Evolutionary conservation across 2,329 filamentous ascomycete species (phyloP).

Genomic region (Aspergillus sp.): DNA sequence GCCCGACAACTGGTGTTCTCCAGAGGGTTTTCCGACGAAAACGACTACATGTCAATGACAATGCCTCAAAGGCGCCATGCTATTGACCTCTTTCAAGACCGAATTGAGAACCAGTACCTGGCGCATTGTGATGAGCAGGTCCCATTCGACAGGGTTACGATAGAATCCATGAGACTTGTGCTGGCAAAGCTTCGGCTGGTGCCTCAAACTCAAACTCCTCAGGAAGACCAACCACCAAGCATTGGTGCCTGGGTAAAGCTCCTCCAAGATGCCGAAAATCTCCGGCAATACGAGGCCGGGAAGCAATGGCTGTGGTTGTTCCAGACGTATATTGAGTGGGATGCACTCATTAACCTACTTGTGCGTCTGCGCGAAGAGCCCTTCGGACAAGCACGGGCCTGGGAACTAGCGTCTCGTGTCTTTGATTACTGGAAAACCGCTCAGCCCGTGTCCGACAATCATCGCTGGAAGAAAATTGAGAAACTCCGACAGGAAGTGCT

Average conservation of each 20-base stretch:
- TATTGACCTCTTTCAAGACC: constrained; percentile 23
- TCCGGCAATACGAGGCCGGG: constrained; percentile 22
- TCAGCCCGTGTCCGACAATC: not conserved
- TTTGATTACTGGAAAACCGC: constrained; percentile 22
- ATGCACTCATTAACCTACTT: constrained; percentile 22
- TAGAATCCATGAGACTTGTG: constrained; percentile 18
- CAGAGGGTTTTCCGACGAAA: constrained; percentile 22
- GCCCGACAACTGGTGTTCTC: constrained; percentile 29
- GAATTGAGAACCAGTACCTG: constrained; percentile 24
- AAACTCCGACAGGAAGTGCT: constrained; percentile 10
- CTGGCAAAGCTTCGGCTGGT: constrained; percentile 23
- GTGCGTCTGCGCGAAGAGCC: constrained; percentile 17
- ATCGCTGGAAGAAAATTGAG: constrained; percentile 23
- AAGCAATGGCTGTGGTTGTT: constrained; percentile 28
- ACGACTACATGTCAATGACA: constrained; percentile 22
- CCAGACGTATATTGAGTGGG: constrained; percentile 29
- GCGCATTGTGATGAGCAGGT: constrained; percentile 20
- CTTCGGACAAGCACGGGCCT: not conserved
- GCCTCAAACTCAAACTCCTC: constrained; percentile 15
- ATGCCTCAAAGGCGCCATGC: constrained; percentile 22
- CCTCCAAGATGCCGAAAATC: constrained; percentile 19
- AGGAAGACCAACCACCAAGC: not conserved
- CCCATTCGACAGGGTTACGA: constrained; percentile 23
- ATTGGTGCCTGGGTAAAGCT: constrained; percentile 22
- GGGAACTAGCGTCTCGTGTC: constrained; percentile 18